Base-by-base conservation (phyloP, 2,329 filamentous ascomycete species). In the Xylariaceae sp. region DNA sequence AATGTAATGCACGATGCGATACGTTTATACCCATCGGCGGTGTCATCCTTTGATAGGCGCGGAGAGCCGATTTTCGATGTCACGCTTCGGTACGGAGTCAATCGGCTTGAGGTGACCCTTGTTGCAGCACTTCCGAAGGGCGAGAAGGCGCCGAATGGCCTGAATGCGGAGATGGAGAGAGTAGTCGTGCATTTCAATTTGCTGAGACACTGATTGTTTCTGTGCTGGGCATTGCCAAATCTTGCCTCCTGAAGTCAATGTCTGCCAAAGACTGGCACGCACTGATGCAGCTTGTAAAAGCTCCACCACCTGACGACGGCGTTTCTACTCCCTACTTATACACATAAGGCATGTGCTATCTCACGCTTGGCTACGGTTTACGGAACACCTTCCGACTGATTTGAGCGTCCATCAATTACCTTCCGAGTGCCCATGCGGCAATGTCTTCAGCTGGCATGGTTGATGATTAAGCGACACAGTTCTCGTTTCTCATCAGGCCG, bases 101-200 rank as follows among this genome's bases (percentile, higher is more conserved):
- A 94, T 66, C 82, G 87, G 51, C 82, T 96, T 54, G 88, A 92
- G 67, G 80, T 95, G 6, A 88, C 93, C 68, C 79, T 93, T 59
- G 84, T 92, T 64, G 89, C 88, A 1, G 86, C 87, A 5, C 80
- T 90, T 49, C 84, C 82, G 1, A 83, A 79, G 67, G 82, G 80
- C 17, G 78, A 84, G 69, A 84, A 80, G 61, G 75, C 80, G 44
- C 76, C 79, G 0, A 80, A 80, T 30, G 86, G 83, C 0, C 78
- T 85, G 8, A 83, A 87, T 62, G 82, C 88, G 42, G 90, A 94
- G 71, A 77, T 92, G 63, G 92, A 97, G 76, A 88, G 88, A 67
- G 81, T 92, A 59, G 90, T 85, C 1, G 79, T 94, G 34, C 89
- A 89, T 74, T 82, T 88, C 62, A 88, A 94, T 73, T 74, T 95